Evolutionary conservation across 2,329 filamentous ascomycete species (phyloP).

Genomic region (Zymoseptoria brevis): DNA sequence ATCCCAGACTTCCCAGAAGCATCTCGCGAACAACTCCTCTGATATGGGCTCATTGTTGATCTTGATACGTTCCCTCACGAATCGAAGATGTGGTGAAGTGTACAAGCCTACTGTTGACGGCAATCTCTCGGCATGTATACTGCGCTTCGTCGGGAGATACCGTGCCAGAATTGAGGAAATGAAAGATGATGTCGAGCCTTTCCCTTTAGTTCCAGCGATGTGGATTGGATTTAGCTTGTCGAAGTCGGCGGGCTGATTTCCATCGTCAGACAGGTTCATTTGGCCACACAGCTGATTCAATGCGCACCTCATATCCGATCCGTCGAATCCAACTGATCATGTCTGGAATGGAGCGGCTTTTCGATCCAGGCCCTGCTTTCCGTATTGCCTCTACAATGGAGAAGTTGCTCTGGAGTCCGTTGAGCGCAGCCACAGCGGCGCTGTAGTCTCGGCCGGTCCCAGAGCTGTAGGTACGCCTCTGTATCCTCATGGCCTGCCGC

Average conservation of each 20-base stretch:
- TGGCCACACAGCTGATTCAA: background rate
- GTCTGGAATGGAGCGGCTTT: conserved; percentile 69
- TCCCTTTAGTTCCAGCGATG: conserved; percentile 89
- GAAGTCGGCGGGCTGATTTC: conserved; percentile 52
- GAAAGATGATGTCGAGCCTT: conserved; percentile 81
- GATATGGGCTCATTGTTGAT: conserved; percentile 66
- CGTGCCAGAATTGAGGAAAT: conserved; percentile 69
- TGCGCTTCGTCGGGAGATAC: conserved; percentile 40
- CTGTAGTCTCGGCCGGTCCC: conserved; percentile 21
- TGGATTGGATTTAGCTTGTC: conserved; percentile 61
- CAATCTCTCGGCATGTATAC: conserved; percentile 24
- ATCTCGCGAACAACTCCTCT: conserved; percentile 60
- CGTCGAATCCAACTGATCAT: conserved; percentile 70
- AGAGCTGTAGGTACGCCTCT: conserved; percentile 9
- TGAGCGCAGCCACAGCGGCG: conserved; percentile 65
- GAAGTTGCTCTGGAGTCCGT: conserved; percentile 72
- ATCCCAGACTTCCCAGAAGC: conserved; percentile 83
- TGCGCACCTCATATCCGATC: conserved; percentile 64
- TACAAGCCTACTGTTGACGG: conserved; percentile 58
- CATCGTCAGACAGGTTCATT: conserved; percentile 5
- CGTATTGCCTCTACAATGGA: conserved; percentile 68
- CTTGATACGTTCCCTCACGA: conserved; percentile 75
- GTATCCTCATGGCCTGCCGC: background rate
- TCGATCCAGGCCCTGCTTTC: conserved; percentile 65
- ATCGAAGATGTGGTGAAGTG: conserved; percentile 77